phyloP scores from a whole-genome alignment of 371 early-diverging fungal genomes.

The Mortierella sp. region DNA sequence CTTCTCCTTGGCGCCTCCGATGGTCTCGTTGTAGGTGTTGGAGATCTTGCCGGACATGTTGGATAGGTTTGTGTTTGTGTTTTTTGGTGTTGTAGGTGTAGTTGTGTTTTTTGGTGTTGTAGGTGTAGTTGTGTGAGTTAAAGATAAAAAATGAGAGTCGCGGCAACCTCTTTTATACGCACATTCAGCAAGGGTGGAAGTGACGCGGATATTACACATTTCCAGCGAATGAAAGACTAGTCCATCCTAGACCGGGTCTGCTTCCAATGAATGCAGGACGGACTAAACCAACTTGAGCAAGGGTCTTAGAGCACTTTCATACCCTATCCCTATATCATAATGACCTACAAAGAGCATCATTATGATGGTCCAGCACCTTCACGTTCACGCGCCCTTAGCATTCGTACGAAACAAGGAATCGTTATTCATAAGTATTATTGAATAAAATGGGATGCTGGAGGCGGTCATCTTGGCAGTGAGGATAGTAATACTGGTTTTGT shows the following conservation, averaged over 20 bases:
- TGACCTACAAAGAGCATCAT: background rate
- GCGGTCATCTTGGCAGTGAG: background rate
- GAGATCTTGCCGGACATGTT: constrained; percentile 21
- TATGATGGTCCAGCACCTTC: background rate
- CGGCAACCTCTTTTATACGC: background rate
- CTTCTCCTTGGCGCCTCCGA: constrained; percentile 25
- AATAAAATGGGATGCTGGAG: background rate
- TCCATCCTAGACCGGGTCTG: background rate
- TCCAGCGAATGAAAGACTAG: background rate
- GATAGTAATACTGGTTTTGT: background rate
- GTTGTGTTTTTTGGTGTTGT: background rate
- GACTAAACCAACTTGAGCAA: no score
- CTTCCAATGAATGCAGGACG: no score
- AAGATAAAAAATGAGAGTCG: background rate
- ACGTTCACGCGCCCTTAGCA: background rate
- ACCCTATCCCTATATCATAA: background rate
- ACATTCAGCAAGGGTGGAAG: background rate
- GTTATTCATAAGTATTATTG: background rate
- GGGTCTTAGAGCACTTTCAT: background rate
- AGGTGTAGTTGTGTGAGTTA: background rate
- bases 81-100: constrained; percentile 10
- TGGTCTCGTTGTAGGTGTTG: constrained; percentile 15
- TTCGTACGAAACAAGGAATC: background rate
- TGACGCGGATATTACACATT: background rate
- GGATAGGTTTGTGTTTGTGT: background rate